Conservation (phyloP, 176 grass and related monocot genomes). For the Alopecurus myosuroides region DNA sequence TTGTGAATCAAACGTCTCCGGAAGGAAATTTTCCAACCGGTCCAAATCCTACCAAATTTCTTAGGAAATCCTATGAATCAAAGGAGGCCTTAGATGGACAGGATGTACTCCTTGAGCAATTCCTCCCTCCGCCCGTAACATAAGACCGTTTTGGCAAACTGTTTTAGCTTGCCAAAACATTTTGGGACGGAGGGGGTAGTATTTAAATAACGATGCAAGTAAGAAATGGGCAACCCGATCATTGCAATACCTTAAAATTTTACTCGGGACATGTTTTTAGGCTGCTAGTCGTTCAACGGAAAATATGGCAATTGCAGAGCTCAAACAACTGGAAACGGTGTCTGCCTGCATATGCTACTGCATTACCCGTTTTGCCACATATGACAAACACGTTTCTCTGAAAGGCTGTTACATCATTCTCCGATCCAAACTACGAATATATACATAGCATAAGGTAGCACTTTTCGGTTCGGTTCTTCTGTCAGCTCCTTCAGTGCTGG, state of each 20-base stretch:
- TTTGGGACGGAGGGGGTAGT: no score
- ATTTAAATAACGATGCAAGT: not conserved
- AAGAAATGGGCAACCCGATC: not conserved
- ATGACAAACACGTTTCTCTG: not conserved
- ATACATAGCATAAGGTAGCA: not conserved
- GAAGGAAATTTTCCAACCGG: no score
- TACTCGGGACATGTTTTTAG: not conserved
- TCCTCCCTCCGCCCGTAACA: no score
- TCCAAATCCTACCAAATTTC: no score
- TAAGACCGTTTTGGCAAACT: no score
- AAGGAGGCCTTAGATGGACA: no score
- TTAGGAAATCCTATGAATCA: no score
- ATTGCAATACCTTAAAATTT: not conserved
- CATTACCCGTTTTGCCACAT: constrained; percentile 1
- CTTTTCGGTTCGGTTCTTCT: not conserved
- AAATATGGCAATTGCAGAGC: constrained; percentile 3
- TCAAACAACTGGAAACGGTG: not conserved
- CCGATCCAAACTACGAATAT: constrained; percentile 20
- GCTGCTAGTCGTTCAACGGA: not conserved
- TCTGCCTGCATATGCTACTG: not conserved
- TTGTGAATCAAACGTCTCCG: no score
- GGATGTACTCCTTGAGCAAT: not conserved
- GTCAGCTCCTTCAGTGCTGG: not conserved
- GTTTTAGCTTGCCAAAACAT: no score
- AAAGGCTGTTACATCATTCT: not conserved